Percentiles rank a stretch among this genome's conserved stretches.
Conservation (phyloP, 2,329 filamentous ascomycete genomes). For the Ophiostoma populinum region DNA sequence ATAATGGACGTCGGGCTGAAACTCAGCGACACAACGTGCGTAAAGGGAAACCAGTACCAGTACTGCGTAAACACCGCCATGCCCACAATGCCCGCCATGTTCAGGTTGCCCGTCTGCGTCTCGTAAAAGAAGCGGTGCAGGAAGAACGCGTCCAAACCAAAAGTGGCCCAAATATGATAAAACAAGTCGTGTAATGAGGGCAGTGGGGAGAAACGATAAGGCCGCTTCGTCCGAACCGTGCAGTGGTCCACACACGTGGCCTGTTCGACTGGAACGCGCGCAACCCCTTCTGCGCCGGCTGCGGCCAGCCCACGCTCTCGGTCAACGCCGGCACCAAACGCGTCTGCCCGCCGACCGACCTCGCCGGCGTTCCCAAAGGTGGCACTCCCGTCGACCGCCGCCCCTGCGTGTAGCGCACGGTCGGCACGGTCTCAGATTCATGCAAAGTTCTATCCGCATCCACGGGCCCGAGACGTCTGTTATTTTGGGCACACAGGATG, state of each 20-base stretch:
- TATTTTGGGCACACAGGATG: no score
- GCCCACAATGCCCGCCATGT: slow-evolving; percentile 95
- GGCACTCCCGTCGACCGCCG: slow-evolving; percentile 34
- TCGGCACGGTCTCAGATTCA: no score
- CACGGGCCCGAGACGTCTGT: no score
- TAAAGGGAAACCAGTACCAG: slow-evolving; percentile 99
- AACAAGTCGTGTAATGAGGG: no score
- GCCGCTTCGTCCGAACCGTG: no score
- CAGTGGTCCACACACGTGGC: no score
- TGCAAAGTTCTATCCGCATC: no score
- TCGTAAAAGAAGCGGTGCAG: no score
- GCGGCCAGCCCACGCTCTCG: slow-evolving; percentile 66
- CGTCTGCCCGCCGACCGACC: slow-evolving; percentile 56
- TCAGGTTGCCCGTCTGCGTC: slow-evolving; percentile 93
- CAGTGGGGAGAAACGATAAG: no score
- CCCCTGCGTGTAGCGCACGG: no score
- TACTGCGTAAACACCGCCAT: slow-evolving; percentile 98
- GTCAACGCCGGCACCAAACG: slow-evolving; percentile 69
- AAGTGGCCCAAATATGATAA: no score
- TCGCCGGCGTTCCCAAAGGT: slow-evolving; percentile 27
- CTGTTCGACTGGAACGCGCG: slow-evolving; percentile 88
- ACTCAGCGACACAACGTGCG: slow-evolving; percentile 87
- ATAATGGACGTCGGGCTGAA: slow-evolving; percentile 97
- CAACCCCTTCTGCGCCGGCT: slow-evolving; percentile 82
- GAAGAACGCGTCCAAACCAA: no score